Percentiles rank a stretch among this genome's conserved stretches.
Conservation (phyloP, 495 filamentous ascomycete species). For the Talaromyces ruber region DNA sequence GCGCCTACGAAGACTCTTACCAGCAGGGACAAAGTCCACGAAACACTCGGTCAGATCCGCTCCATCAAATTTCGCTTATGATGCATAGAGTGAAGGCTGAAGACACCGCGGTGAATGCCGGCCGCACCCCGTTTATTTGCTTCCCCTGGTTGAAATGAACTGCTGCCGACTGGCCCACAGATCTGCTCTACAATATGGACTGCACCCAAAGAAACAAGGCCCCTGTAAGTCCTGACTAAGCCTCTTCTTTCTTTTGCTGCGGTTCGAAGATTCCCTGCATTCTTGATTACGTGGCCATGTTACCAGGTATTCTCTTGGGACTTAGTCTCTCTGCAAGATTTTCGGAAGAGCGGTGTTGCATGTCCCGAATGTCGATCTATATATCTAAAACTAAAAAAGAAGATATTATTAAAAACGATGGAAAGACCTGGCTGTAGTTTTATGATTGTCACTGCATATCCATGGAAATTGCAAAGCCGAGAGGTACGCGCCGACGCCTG, state of each 20-base stretch:
- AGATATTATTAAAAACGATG: background rate
- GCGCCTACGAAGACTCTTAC: background rate
- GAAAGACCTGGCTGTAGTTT: background rate
- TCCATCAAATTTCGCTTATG: background rate
- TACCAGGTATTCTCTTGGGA: background rate
- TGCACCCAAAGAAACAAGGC: background rate
- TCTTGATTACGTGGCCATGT: background rate
- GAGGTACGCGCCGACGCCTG: background rate
- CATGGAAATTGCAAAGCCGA: background rate
- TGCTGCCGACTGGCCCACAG: background rate
- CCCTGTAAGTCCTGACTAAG: background rate
- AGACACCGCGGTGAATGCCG: background rate
- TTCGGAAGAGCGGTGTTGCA: background rate
- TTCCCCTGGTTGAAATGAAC: background rate
- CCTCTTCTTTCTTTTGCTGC: background rate
- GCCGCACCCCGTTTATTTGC: background rate
- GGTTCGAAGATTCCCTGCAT: background rate
- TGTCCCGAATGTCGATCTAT: background rate
- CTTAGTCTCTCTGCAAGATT: background rate
- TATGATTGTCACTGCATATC: background rate
- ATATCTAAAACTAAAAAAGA: background rate
- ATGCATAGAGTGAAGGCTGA: background rate
- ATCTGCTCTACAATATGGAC: background rate
- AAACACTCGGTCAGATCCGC: background rate
- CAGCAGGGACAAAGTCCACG: background rate